These are phyloP conservation scores for Gossypium schwendimanii DNA, from an alignment of 441 rosid genomes.

Conservation along the genomic window DNA sequence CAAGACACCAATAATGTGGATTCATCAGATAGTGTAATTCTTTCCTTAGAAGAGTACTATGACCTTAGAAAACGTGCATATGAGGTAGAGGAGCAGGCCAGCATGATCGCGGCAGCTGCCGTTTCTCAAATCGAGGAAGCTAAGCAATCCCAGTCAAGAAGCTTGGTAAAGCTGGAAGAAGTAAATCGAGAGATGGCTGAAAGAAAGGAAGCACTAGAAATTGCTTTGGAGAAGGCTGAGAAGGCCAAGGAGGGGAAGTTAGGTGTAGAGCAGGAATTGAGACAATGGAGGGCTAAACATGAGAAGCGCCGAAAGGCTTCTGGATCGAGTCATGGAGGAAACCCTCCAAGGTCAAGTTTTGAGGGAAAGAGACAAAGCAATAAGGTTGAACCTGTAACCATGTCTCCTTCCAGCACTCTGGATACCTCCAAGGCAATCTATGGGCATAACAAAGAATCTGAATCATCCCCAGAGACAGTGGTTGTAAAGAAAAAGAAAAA, in stretches of 20 bases:
- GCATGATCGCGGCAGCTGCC: slow-evolving; percentile 59
- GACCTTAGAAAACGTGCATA: slow-evolving; percentile 78
- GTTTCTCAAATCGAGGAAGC: slow-evolving; percentile 67
- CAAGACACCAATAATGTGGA: slow-evolving; percentile 41
- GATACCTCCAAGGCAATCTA: slow-evolving; percentile 32
- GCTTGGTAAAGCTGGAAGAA: slow-evolving; percentile 59
- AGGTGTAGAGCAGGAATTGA: slow-evolving; percentile 78
- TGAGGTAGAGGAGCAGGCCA: slow-evolving; percentile 76
- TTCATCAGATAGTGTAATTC: slow-evolving; percentile 48
- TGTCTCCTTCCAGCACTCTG: slow-evolving; percentile 7
- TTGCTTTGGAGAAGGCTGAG: slow-evolving; percentile 75
- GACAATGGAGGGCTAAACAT: slow-evolving; percentile 85
- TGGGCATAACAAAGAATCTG: slow-evolving; percentile 32
- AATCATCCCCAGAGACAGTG: slow-evolving; percentile 33
- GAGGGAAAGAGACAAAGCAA: slow-evolving; percentile 38
- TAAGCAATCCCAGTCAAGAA: slow-evolving; percentile 54
- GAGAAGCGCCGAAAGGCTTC: slow-evolving; percentile 63
- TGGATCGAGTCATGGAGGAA: slow-evolving; percentile 36
- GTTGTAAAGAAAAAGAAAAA: slow-evolving; percentile 66
- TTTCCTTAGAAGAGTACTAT: slow-evolving; percentile 80
- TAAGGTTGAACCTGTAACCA: slow-evolving; percentile 19
- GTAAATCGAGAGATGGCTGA: slow-evolving; percentile 57
- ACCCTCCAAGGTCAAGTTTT: slow-evolving; percentile 27
- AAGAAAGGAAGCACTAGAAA: slow-evolving; percentile 56
- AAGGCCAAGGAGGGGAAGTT: slow-evolving; percentile 80